Conservation (phyloP, 306 rosid species). For the Delonix regia region DNA sequence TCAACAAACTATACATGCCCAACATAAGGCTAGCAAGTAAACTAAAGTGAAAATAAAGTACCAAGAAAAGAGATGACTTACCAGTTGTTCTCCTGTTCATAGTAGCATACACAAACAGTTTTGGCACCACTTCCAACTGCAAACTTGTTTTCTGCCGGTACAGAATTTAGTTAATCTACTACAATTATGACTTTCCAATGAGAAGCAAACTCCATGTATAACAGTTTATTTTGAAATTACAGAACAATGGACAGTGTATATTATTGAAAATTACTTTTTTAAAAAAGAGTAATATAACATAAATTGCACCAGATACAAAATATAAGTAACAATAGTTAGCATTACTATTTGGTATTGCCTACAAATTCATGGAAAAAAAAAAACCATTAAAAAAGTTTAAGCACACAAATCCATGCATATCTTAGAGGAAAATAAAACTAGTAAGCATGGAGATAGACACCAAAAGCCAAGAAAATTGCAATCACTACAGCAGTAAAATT, state of each 20-base stretch:
- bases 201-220: not conserved
- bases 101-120: constrained; percentile 95
- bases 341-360: not conserved
- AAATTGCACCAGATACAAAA: not conserved
- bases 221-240: not conserved
- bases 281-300: not conserved
- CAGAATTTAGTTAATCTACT: constrained; percentile 34
- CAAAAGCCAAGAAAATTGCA: not conserved
- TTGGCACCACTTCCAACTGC: constrained; percentile 99
- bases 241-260: constrained; percentile 9
- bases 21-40: constrained; percentile 28
- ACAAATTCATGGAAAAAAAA: not conserved
- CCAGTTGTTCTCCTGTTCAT: constrained; percentile 99
- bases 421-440: not conserved
- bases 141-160: constrained; percentile 82
- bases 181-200: constrained; percentile 15
- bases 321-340: not conserved
- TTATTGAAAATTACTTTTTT: constrained; percentile 13
- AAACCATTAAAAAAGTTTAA: not conserved
- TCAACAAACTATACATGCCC: not conserved
- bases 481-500: not conserved
- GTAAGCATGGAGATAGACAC: not conserved
- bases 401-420: not conserved
- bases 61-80: constrained; percentile 33
- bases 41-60: constrained; percentile 21